Percentiles rank a stretch among this genome's conserved stretches.
phyloP scores from a whole-genome alignment of 768 basidiomycete species.

The Hebeloma cylindrosporum region DNA sequence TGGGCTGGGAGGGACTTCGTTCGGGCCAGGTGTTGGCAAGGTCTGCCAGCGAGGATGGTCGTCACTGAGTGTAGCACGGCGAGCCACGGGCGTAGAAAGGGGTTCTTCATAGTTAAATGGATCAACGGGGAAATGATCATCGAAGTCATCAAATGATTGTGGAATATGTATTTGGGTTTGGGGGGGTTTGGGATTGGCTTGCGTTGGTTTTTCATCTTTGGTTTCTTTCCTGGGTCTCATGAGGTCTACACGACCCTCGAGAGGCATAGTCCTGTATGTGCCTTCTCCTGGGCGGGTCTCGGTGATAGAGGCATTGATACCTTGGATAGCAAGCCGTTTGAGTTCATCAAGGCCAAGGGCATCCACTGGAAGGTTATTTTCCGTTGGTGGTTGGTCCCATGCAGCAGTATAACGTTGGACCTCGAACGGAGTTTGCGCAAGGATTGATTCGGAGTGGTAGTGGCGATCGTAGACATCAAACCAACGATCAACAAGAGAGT shows the following conservation, averaged over 20 bases:
- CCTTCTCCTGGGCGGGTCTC: conserved; percentile 49
- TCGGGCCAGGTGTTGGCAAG: conserved; percentile 58
- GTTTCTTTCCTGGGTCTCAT: conserved; percentile 55
- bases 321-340: conserved; percentile 59
- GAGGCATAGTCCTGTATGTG: conserved; percentile 76
- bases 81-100: conserved; percentile 40
- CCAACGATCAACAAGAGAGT: conserved; percentile 87
- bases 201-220: conserved; percentile 10
- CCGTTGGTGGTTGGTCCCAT: conserved; percentile 58
- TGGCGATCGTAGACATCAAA: conserved; percentile 86
- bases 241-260: conserved; percentile 87
- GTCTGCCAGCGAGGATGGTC: conserved; percentile 44
- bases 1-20: conserved; percentile 66
- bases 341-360: conserved; percentile 65
- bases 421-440: conserved; percentile 52
- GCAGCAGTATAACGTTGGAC: conserved; percentile 67
- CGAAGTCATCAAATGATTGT: too few species aligned
- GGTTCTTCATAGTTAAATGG: conserved; percentile 26
- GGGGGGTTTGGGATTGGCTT: too few species aligned
- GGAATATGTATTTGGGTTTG: conserved; percentile 17
- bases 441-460: conserved; percentile 60
- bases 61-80: conserved; percentile 28
- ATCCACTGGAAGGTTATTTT: conserved; percentile 20
- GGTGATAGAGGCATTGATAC: conserved; percentile 38
- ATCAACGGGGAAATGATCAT: conserved; percentile 19